Evolutionary conservation across 176 grass and related monocot genomes (phyloP).

Genomic region (Hordeum vulgare): MorexV3_pseudomolecules_assembly NC_058519.1:553603225-553603724

Average conservation of each 20-base stretch:
- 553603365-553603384: background rate
- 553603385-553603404: background rate
- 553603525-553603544: background rate
- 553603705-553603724: background rate
- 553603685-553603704: background rate
- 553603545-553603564: background rate
- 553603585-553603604: background rate
- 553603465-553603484: background rate
- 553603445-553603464: background rate
- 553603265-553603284: background rate
- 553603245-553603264: background rate
- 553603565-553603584: background rate
- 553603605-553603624: background rate
- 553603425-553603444: background rate
- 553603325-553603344: background rate
- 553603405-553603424: background rate
- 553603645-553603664: background rate
- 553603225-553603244: no score
- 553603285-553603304: background rate
- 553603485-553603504: background rate
- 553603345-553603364: background rate
- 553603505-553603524: background rate
- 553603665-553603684: background rate
- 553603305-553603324: background rate
- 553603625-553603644: background rate